Evolutionary conservation across 495 filamentous ascomycete species (phyloP).

Genomic region (Neurospora terricola): DNA sequence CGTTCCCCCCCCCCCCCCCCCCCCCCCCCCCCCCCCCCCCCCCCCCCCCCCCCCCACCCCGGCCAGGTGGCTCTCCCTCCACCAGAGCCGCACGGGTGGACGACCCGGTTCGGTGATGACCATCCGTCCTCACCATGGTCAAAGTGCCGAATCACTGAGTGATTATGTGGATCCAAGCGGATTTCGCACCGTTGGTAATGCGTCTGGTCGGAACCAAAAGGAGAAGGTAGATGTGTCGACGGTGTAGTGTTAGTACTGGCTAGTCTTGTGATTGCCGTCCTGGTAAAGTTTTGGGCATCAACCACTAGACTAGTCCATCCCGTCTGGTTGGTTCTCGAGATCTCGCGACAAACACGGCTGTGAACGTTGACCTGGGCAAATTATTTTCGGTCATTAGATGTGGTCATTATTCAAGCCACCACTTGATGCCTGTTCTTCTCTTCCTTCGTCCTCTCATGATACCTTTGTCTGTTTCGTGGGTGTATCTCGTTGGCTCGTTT

Average conservation of each 20-base stretch:
- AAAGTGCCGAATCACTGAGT: not conserved
- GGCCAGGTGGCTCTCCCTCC: not conserved
- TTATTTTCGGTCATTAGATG: not conserved
- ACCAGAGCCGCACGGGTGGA: not conserved
- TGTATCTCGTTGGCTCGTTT: not conserved
- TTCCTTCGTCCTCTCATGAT: not conserved
- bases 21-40: no score
- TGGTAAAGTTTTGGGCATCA: not conserved
- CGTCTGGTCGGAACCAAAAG: not conserved
- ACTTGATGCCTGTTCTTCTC: not conserved
- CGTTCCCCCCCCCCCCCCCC: not conserved
- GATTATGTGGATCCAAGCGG: not conserved
- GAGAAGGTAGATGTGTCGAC: not conserved
- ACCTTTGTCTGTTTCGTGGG: not conserved
- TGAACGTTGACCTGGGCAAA: not conserved
- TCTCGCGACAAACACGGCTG: not conserved
- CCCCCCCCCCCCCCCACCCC: no score
- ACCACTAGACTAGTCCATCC: not conserved
- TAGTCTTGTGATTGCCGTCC: not conserved
- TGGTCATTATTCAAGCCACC: not conserved
- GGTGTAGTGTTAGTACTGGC: not conserved
- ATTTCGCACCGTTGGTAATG: not conserved
- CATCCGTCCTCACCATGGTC: not conserved
- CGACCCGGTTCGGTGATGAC: not conserved
- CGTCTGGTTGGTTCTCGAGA: not conserved